phyloP scores from a whole-genome alignment of 2,329 filamentous ascomycete species.

The Thielaviopsis cerberus region DNA sequence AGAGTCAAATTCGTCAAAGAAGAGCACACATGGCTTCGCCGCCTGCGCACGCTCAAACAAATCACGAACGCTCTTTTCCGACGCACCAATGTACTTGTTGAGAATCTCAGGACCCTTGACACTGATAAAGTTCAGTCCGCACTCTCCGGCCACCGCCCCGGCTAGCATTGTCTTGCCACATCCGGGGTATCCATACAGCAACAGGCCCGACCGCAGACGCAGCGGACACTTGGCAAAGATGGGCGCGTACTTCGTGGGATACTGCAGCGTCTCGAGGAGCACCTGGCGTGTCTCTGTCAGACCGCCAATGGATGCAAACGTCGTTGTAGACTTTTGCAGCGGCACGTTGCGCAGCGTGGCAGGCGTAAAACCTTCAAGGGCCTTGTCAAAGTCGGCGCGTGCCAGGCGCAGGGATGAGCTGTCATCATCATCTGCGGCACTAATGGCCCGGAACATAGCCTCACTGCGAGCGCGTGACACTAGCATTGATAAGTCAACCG shows the following conservation, averaged over 20 bases:
- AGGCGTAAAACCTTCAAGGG: conserved; percentile 81
- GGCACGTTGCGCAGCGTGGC: conserved; percentile 89
- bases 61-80: conserved; percentile 88
- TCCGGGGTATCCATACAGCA: conserved; percentile 87
- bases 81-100: conserved; percentile 98
- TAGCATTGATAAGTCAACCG: conserved; percentile 72
- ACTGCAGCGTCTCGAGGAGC: conserved; percentile 87
- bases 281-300: conserved; percentile 70
- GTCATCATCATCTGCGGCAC: conserved; percentile 28
- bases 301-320: conserved; percentile 81
- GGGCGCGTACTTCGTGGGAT: conserved; percentile 92
- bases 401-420: conserved; percentile 42
- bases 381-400: conserved; percentile 61
- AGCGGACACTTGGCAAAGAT: conserved; percentile 94
- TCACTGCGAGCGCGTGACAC: conserved; percentile 80
- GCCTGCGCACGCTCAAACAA: conserved; percentile 84
- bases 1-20: conserved; percentile 97
- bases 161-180: conserved; percentile 94
- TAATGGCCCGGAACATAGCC: conserved; percentile 69
- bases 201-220: conserved; percentile 76
- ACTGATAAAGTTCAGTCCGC: conserved; percentile 92
- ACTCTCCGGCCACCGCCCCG: conserved; percentile 92
- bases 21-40: conserved; percentile 80
- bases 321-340: conserved; percentile 78
- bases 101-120: conserved; percentile 96